Conservation (phyloP, 2,329 filamentous ascomycete species). For the Aspergillus hiratsukae region DNA sequence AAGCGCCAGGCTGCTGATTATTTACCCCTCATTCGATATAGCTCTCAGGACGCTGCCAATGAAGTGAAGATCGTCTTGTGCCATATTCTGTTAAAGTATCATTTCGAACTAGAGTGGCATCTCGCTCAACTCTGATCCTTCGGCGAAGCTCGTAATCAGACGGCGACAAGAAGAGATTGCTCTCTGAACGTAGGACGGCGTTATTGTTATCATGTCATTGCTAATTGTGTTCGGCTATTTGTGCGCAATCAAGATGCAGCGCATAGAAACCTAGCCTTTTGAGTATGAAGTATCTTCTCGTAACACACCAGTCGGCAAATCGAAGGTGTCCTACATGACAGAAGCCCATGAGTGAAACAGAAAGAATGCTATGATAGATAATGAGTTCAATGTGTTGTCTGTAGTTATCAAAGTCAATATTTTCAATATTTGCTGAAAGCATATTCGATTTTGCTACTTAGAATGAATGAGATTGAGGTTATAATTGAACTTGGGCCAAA, state of each 20-base stretch:
- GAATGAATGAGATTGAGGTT: no score
- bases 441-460: background rate
- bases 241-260: background rate
- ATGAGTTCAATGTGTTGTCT: background rate
- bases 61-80: conserved; percentile 51
- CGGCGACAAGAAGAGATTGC: background rate
- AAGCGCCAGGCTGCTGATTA: no score
- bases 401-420: no score
- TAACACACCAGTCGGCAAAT: background rate
- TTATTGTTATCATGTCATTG: background rate
- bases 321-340: no score
- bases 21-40: no score
- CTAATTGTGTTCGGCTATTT: background rate
- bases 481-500: background rate
- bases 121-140: background rate
- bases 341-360: background rate
- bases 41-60: conserved; percentile 37
- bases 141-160: background rate
- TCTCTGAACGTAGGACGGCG: background rate
- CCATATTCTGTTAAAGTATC: conserved; percentile 47
- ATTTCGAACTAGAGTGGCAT: conserved; percentile 32
- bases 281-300: background rate
- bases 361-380: background rate
- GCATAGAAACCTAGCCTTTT: background rate
- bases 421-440: background rate